Percentiles rank a stretch among this genome's conserved stretches.
phyloP scores from a whole-genome alignment of 257 asterid species.

The Solanum tarijense region DNA sequence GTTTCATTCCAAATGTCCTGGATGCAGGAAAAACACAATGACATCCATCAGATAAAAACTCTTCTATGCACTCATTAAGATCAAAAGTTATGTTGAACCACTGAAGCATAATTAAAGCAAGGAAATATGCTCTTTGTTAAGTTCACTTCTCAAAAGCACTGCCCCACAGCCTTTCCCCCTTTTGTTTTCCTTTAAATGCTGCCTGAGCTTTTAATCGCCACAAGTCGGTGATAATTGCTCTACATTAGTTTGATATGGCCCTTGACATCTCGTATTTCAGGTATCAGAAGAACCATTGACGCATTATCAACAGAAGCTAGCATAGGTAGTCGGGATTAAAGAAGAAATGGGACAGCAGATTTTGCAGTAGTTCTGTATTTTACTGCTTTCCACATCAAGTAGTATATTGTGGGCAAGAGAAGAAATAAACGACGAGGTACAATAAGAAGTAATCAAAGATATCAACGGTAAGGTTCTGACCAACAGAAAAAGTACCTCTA shows the following conservation, averaged over 20 bases:
- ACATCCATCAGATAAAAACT: neutral
- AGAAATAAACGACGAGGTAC: neutral
- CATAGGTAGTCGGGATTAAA: neutral
- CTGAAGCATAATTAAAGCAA: neutral
- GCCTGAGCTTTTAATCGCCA: neutral
- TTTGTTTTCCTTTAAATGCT: neutral
- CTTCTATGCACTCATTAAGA: neutral
- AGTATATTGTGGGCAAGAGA: neutral
- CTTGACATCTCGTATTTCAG: neutral
- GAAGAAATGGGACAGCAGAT: neutral
- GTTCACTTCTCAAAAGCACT: neutral
- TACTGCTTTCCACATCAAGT: neutral
- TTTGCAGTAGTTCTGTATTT: neutral
- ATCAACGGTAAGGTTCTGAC: neutral
- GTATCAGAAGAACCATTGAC: neutral
- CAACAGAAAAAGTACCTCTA: neutral
- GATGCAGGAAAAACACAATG: constrained; percentile 3
- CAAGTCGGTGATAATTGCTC: neutral
- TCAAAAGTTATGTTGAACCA: neutral
- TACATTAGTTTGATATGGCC: neutral
- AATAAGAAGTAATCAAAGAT: neutral
- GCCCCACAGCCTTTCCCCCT: neutral
- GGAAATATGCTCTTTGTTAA: neutral
- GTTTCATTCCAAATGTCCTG: constrained; percentile 92
- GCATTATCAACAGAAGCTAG: neutral